Evolutionary conservation across 2,329 filamentous ascomycete genomes (phyloP).

Genomic region (Pseudogymnoascus sp.): DNA sequence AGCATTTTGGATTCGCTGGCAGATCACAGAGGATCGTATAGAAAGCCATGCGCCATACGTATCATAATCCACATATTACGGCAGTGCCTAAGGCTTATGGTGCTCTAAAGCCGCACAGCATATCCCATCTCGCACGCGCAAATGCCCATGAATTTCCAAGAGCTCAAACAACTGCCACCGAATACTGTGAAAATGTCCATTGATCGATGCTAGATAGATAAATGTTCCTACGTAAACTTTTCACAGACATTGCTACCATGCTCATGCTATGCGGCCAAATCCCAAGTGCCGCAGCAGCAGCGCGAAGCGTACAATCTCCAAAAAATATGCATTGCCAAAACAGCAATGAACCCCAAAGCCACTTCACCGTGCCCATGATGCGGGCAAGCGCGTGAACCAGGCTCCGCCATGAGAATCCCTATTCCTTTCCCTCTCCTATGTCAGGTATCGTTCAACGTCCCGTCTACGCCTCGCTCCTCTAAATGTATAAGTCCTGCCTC

Average conservation of each 20-base stretch:
- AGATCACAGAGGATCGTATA: neutral
- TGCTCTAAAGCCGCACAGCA: neutral
- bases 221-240: neutral
- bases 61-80: neutral
- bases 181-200: conserved; percentile 3
- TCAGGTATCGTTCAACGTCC: neutral
- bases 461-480: conserved; percentile 3
- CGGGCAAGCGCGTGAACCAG: neutral
- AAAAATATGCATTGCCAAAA: neutral
- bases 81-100: neutral
- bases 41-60: neutral
- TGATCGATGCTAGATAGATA: neutral
- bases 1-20: neutral
- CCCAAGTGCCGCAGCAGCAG: neutral
- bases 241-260: conserved; percentile 1
- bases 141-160: neutral
- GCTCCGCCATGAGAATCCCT: neutral
- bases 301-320: neutral
- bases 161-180: neutral
- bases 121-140: neutral
- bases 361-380: neutral
- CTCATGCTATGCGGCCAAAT: neutral
- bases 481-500: conserved; percentile 3
- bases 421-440: neutral
- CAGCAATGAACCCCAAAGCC: neutral